These are phyloP conservation scores for Ensete glaucum DNA, from an alignment of 176 grass and related monocot genomes.

Conservation along the genomic window DNA sequence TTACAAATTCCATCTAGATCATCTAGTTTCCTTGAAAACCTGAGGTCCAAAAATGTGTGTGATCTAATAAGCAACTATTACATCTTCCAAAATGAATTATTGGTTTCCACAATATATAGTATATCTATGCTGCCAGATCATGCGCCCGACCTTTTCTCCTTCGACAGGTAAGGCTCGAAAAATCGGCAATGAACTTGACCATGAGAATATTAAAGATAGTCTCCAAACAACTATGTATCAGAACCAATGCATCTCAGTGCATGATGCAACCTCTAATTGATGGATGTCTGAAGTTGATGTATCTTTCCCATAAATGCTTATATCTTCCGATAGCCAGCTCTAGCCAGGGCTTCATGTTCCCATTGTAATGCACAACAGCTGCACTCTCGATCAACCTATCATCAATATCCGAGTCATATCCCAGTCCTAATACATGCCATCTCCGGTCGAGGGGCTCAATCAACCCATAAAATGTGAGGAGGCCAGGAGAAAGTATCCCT, in stretches of 20 bases:
- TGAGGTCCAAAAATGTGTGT: background rate
- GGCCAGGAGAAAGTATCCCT: constrained; percentile 74
- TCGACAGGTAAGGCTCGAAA: constrained; percentile 39
- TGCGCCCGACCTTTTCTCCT: constrained; percentile 50
- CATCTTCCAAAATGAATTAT: background rate
- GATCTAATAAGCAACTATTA: background rate
- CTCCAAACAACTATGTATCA: constrained; percentile 20
- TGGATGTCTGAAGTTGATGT: constrained; percentile 58
- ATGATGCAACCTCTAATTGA: constrained; percentile 58
- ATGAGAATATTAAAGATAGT: constrained; percentile 23
- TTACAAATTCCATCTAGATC: background rate
- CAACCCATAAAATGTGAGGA: constrained; percentile 86
- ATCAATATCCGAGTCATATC: constrained; percentile 90
- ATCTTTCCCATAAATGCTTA: constrained; percentile 75
- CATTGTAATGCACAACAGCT: constrained; percentile 87
- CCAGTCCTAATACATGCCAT: constrained; percentile 92
- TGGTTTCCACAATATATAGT: background rate
- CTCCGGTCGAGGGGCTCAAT: constrained; percentile 90
- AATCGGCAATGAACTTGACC: constrained; percentile 36
- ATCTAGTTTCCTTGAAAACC: background rate
- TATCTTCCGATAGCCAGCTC: constrained; percentile 86
- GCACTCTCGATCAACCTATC: constrained; percentile 93
- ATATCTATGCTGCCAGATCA: constrained; percentile 34
- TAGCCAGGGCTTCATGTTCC: constrained; percentile 96
- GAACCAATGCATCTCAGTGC: constrained; percentile 36